Percentiles rank a stretch among this genome's conserved stretches.
phyloP scores from a whole-genome alignment of 495 filamentous ascomycete genomes.

The Sporormia fimetaria region DNA sequence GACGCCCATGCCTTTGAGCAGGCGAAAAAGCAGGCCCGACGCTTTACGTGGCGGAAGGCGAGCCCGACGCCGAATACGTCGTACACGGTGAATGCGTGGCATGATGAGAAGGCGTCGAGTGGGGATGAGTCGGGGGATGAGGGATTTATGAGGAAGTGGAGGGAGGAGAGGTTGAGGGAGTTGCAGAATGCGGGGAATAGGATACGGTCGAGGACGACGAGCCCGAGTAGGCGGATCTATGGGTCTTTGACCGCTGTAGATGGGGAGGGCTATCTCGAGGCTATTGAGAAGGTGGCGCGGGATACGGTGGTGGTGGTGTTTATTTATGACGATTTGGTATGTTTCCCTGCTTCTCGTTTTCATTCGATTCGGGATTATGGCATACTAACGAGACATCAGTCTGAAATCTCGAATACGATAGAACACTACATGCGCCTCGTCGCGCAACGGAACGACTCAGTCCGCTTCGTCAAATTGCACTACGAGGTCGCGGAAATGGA shows the following conservation, averaged over 20 bases:
- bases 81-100: slow-evolving; percentile 18
- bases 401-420: slow-evolving; percentile 57
- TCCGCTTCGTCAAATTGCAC: slow-evolving; percentile 84
- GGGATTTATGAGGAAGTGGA: slow-evolving; percentile 72
- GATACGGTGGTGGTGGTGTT: slow-evolving; percentile 89
- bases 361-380: background rate
- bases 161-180: slow-evolving; percentile 64
- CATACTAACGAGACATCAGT: slow-evolving; percentile 42
- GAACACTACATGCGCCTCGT: slow-evolving; percentile 65
- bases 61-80: slow-evolving; percentile 20
- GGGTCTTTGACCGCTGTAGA: slow-evolving; percentile 76
- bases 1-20: slow-evolving; percentile 86
- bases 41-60: slow-evolving; percentile 15
- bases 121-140: slow-evolving; percentile 67
- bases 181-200: slow-evolving; percentile 42
- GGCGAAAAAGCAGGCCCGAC: slow-evolving; percentile 50
- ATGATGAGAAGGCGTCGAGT: slow-evolving; percentile 40
- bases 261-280: slow-evolving; percentile 83
- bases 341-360: slow-evolving; percentile 21
- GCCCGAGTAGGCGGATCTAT: slow-evolving; percentile 61
- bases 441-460: slow-evolving; percentile 53
- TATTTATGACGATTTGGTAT: slow-evolving; percentile 82
- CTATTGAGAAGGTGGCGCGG: slow-evolving; percentile 73
- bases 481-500: slow-evolving; percentile 93
- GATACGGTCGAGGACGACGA: slow-evolving; percentile 45